Evolutionary conservation across 2,329 filamentous ascomycete species (phyloP), one percentile per base, ranked within the genome.

Genomic region (Diplodia mutila): DNA sequence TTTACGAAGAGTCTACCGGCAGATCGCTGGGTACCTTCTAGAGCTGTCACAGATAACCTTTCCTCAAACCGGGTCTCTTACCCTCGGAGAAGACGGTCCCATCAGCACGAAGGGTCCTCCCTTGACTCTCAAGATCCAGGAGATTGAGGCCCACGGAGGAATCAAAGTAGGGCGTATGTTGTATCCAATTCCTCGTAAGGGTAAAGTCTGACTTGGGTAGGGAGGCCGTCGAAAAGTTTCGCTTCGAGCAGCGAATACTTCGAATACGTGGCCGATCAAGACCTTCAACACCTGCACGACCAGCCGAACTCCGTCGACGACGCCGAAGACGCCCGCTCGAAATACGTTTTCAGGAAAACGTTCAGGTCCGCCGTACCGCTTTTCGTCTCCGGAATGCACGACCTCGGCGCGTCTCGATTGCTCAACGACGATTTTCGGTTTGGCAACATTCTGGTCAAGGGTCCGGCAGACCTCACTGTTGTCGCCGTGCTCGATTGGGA

Each of bases 301-400:
- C 73, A 75, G 57, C 70, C 65, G 5, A 75, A 74, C 65, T 71
- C 74, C 23, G 68, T 70, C 34, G 70, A 70, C 37, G 67, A 69
- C 63, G 70, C 52, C 53, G 68, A 71, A 42, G 74, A 76, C 66
- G 75, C 72, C 25, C 67, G 71, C 51, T 55, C 70, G 29, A 73
- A 73, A 55, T 75, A 71, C 59, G 69, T 74, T 37, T 69, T 71
- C 49, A 69, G 70, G 25, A 69, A 70, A 67, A 61, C 66, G 39
- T 69, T 73, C 67, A 66, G 67, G 59, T 46, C 69, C 37, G 53
- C 70, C 25, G 63, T 72, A 8, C 67, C 69, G 11, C 51, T 57
- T 12, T 71, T 74, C 66, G 69, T 66, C 25, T 18, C 68, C 12
- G 59, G 52, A 23, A n/a, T 65, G 7, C 21, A 63, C 29, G 67